Evolutionary conservation across 805 yeast species (phyloP).

Genomic region (Ogataea paraovalis): DNA sequence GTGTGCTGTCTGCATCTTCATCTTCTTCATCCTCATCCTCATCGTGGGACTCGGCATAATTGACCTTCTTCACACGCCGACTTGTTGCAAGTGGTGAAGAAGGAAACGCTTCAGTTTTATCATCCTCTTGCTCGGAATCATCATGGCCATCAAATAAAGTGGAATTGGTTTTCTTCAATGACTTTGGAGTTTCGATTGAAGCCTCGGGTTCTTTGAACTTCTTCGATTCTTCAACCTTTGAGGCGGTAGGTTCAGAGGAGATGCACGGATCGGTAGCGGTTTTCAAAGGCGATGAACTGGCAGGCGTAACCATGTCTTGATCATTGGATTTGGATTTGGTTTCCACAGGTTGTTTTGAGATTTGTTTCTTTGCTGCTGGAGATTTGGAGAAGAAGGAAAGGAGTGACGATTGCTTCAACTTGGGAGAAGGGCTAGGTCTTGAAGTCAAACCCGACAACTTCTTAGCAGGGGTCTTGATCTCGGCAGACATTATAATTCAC

Average conservation of each 20-base stretch:
- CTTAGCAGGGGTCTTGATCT: conserved; percentile 3
- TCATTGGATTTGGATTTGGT: not conserved
- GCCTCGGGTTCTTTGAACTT: not conserved
- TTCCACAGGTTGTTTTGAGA: not conserved
- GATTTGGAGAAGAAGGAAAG: conserved; percentile 27
- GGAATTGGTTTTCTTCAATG: not conserved
- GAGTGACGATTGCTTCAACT: conserved; percentile 22
- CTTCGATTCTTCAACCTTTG: not conserved
- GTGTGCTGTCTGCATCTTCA: conserved; percentile 4
- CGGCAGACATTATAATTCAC: not conserved
- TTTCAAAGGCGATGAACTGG: conserved; percentile 16
- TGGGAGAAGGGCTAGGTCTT: conserved; percentile 4
- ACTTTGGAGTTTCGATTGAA: conserved; percentile 1
- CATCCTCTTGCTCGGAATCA: conserved; percentile 8
- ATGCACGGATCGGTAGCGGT: not conserved
- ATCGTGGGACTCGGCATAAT: conserved; percentile 14
- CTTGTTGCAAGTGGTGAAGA: conserved; percentile 2
- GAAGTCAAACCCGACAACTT: not conserved
- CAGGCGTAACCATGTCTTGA: conserved; percentile 21
- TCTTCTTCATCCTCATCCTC: conserved; percentile 14
- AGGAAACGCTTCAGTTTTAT: not conserved
- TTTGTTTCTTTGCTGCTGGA: conserved; percentile 5
- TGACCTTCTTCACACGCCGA: conserved; percentile 15
- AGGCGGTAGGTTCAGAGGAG: not conserved
- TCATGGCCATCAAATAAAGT: conserved; percentile 14